Percentiles rank a stretch among this genome's conserved stretches.
phyloP scores from a whole-genome alignment of 441 rosid species.

The Eugenia klotzschiana region DNA sequence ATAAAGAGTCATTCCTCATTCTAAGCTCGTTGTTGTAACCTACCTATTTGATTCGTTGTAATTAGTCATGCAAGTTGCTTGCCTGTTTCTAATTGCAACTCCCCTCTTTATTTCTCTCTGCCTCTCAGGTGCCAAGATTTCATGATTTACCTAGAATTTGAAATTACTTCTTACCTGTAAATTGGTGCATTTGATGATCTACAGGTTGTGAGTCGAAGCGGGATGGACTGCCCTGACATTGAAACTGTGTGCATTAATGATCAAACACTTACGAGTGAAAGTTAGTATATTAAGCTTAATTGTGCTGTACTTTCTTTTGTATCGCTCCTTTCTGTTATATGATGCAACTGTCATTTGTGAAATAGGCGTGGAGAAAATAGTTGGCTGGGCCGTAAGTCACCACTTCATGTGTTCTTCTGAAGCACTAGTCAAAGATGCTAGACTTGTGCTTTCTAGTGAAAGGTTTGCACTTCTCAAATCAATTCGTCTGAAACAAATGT shows the following conservation, averaged over 20 bases:
- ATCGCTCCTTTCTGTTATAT: not conserved
- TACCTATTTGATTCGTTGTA: not conserved
- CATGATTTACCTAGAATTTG: not conserved
- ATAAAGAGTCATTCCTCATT: not conserved
- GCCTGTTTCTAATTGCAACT: not conserved
- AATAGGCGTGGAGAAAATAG: slow-evolving; percentile 82
- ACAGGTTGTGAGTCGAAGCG: slow-evolving; percentile 49
- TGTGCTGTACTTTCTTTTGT: not conserved
- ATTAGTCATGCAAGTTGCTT: not conserved
- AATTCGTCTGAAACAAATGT: not conserved
- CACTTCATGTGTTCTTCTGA: slow-evolving; percentile 67
- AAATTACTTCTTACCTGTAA: not conserved
- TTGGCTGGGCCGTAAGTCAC: slow-evolving; percentile 86
- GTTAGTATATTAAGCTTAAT: slow-evolving; percentile 30
- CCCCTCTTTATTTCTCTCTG: not conserved
- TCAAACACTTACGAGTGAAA: slow-evolving; percentile 58
- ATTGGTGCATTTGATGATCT: not conserved
- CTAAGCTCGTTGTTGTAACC: not conserved
- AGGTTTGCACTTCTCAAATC: slow-evolving; percentile 30
- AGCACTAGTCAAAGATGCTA: slow-evolving; percentile 43
- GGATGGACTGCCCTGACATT: slow-evolving; percentile 70
- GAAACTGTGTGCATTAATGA: slow-evolving; percentile 62
- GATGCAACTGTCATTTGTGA: not conserved
- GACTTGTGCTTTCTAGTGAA: slow-evolving; percentile 58
- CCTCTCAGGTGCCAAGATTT: not conserved